Percentiles rank a stretch among this genome's conserved stretches.
phyloP scores from a whole-genome alignment of 371 early-diverging fungal species.

The Parasitella parasitica region DNA sequence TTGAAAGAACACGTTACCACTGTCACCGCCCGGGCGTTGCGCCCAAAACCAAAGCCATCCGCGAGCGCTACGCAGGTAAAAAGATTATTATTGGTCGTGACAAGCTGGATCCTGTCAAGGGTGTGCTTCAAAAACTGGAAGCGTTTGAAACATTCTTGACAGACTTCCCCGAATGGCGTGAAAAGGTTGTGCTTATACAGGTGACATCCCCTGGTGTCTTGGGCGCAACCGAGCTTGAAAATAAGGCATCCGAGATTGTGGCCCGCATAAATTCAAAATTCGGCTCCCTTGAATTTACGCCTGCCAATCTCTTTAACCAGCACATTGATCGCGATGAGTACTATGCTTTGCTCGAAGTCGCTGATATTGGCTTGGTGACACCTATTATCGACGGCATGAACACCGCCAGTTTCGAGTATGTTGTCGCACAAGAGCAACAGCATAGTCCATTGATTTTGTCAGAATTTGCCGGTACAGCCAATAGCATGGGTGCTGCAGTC shows the following conservation, averaged over 20 bases:
- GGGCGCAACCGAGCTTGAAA: conserved; percentile 68
- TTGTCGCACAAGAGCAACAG: conserved; percentile 93
- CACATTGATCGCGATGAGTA: conserved; percentile 94
- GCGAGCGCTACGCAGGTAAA: conserved; percentile 89
- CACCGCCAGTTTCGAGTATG: conserved; percentile 96
- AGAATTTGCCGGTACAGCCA: conserved; percentile 97
- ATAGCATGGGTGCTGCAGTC: conserved; percentile 82
- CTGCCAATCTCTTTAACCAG: conserved; percentile 94
- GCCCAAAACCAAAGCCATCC: conserved; percentile 74
- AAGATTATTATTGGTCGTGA: conserved; percentile 97
- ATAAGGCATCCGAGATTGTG: conserved; percentile 86
- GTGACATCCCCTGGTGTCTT: conserved; percentile 59
- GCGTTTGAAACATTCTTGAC: conserved; percentile 93
- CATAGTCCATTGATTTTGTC: conserved; percentile 91
- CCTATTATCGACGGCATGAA: conserved; percentile 99
- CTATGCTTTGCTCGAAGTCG: conserved; percentile 91
- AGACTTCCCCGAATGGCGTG: conserved; percentile 88
- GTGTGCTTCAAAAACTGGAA: conserved; percentile 95
- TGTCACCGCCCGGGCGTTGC: conserved; percentile 55
- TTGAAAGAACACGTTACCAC: conserved; percentile 41
- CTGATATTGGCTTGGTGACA: conserved; percentile 95
- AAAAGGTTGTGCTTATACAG: conserved; percentile 91
- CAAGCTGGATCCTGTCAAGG: conserved; percentile 98
- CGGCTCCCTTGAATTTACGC: conserved; percentile 92
- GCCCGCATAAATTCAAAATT: conserved; percentile 90